Percentiles rank a stretch among this genome's conserved stretches.
Evolutionary conservation across 2,329 filamentous ascomycete genomes (phyloP).

Genomic region (Sporothrix humicola): DNA sequence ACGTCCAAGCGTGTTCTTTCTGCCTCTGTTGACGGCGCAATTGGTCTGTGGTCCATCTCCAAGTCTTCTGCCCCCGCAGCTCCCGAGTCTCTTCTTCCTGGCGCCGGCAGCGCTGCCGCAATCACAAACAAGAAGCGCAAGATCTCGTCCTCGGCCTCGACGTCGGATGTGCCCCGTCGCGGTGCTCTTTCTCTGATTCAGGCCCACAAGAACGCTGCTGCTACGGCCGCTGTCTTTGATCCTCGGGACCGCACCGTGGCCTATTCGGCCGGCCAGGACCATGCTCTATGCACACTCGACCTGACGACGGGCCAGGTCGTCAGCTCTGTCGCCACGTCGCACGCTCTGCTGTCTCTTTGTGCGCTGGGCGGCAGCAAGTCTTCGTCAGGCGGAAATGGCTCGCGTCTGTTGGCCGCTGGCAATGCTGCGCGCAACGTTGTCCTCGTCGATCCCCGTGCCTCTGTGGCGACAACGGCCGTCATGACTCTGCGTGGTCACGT

Average conservation of each 20-base stretch:
- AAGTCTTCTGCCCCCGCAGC: conserved; percentile 59
- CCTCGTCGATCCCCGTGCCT: conserved; percentile 86
- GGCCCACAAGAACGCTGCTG: conserved; percentile 65
- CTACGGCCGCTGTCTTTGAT: conserved; percentile 85
- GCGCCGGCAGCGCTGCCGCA: conserved; percentile 53
- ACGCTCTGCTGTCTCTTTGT: conserved; percentile 79
- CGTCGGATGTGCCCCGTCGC: conserved; percentile 67
- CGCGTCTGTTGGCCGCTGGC: conserved; percentile 67
- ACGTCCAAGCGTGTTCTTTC: conserved; percentile 80
- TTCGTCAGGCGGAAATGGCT: background rate
- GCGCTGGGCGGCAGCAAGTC: conserved; percentile 61
- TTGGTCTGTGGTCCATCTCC: conserved; percentile 88
- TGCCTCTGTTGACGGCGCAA: conserved; percentile 78
- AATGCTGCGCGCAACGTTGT: conserved; percentile 87
- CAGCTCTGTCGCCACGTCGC: conserved; percentile 80
- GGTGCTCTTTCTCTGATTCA: conserved; percentile 78
- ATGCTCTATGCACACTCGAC: conserved; percentile 89
- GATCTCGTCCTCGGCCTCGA: conserved; percentile 47
- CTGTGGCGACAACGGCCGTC: conserved; percentile 75
- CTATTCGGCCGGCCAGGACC: conserved; percentile 90
- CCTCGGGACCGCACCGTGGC: conserved; percentile 83
- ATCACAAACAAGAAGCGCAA: conserved; percentile 76
- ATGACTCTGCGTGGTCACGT: conserved; percentile 92
- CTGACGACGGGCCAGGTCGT: conserved; percentile 80
- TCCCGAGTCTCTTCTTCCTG: conserved; percentile 70